Evolutionary conservation across 2,329 filamentous ascomycete genomes (phyloP).

Genomic region (Calonectria leucothoes): DNA sequence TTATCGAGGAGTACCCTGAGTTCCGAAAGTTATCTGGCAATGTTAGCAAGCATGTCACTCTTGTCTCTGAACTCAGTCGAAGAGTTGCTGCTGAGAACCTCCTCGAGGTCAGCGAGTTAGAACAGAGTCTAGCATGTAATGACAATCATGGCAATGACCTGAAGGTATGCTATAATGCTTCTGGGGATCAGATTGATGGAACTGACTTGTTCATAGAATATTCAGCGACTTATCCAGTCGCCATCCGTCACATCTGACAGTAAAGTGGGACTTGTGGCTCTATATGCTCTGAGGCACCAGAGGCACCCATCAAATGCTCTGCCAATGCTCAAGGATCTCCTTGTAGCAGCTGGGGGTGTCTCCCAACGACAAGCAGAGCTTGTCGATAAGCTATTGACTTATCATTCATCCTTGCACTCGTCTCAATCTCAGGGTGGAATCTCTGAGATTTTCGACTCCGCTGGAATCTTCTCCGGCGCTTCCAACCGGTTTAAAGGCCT

Average conservation of each 20-base stretch:
- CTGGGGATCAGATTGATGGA: background rate
- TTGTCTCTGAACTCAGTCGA: constrained; percentile 93
- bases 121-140: constrained; percentile 96
- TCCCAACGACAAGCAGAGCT: constrained; percentile 80
- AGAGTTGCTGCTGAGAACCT: constrained; percentile 87
- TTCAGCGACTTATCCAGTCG: constrained; percentile 88
- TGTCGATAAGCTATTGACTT: constrained; percentile 84
- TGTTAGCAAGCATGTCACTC: constrained; percentile 96
- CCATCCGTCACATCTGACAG: constrained; percentile 81
- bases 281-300: constrained; percentile 95
- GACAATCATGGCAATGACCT: constrained; percentile 93
- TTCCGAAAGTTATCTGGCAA: constrained; percentile 97
- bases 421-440: constrained; percentile 82
- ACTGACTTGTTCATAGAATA: constrained; percentile 63
- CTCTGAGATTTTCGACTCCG: constrained; percentile 90
- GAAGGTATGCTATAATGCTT: constrained; percentile 68
- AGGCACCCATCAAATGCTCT: constrained; percentile 87
- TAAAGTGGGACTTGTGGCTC: constrained; percentile 89
- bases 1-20: constrained; percentile 98
- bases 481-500: constrained; percentile 91
- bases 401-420: constrained; percentile 87
- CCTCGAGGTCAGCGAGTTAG: constrained; percentile 95
- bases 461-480: constrained; percentile 90
- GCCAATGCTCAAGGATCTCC: constrained; percentile 86
- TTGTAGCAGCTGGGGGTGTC: constrained; percentile 86